phyloP scores from a whole-genome alignment of 2,329 filamentous ascomycete genomes.

The Tolypocladium tropicale region DNA sequence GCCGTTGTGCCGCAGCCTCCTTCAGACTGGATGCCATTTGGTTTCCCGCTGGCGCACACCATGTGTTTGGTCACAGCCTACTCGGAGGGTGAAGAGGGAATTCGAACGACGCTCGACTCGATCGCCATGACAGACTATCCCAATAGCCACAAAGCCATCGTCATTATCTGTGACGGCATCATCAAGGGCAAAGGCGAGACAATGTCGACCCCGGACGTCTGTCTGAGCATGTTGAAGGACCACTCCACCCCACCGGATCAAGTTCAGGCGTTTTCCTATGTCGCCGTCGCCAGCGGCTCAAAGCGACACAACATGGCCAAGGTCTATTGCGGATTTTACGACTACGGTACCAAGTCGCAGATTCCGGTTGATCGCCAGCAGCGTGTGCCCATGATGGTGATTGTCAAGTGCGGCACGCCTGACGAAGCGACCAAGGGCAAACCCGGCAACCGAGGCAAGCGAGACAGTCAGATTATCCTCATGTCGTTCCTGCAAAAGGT shows the following conservation, averaged over 20 bases:
- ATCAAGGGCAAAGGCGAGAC: conserved; percentile 92
- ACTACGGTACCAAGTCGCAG: conserved; percentile 73
- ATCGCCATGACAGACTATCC: conserved; percentile 97
- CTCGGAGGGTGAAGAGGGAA: conserved; percentile 86
- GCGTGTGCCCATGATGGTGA: conserved; percentile 91
- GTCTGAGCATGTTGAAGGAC: conserved; percentile 90
- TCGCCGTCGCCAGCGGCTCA: conserved; percentile 87
- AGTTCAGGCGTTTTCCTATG: conserved; percentile 86
- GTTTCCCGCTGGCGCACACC: conserved; percentile 84
- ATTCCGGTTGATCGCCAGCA: conserved; percentile 85
- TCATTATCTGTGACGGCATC: conserved; percentile 93
- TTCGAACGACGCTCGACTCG: conserved; percentile 90
- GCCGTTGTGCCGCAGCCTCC: conserved; percentile 92
- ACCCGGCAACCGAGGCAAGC: conserved; percentile 94
- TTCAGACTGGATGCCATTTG: conserved; percentile 94
- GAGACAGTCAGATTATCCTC: conserved; percentile 96
- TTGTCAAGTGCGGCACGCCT: conserved; percentile 92
- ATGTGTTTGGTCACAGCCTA: conserved; percentile 96
- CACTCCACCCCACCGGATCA: conserved; percentile 69
- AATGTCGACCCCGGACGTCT: conserved; percentile 80
- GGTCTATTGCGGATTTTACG: conserved; percentile 95
- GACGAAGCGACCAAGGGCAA: conserved; percentile 74
- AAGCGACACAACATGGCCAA: conserved; percentile 99
- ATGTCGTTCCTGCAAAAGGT: conserved; percentile 99
- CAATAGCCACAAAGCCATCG: conserved; percentile 95